phyloP scores from a whole-genome alignment of 345 rosid species.

The Durio zibethinus region DNA sequence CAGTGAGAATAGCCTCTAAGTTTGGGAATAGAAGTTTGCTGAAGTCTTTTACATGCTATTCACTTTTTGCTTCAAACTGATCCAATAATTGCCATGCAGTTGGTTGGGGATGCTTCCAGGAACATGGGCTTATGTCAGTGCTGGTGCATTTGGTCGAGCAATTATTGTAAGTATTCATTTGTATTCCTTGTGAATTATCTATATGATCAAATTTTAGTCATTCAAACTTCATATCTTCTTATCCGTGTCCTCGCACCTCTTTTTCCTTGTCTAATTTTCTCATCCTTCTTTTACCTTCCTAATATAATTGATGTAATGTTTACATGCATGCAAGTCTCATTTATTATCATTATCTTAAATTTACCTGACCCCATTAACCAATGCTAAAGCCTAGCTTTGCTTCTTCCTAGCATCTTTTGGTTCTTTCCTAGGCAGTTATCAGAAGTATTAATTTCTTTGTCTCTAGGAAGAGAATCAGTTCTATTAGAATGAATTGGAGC shows the following conservation, averaged over 20 bases:
- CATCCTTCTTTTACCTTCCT: neutral
- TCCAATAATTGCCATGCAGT: slow-evolving; percentile 41
- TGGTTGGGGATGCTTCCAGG: slow-evolving; percentile 99
- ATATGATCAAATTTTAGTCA: neutral
- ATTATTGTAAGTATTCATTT: slow-evolving; percentile 60
- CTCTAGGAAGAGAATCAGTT: neutral
- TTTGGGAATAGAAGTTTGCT: neutral
- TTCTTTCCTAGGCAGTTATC: neutral
- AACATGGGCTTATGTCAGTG: slow-evolving; percentile 97
- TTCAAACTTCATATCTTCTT: slow-evolving; percentile 1
- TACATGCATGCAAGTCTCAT: neutral
- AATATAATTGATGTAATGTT: neutral
- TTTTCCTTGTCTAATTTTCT: neutral
- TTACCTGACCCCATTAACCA: neutral
- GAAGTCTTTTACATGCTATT: neutral
- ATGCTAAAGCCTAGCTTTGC: neutral
- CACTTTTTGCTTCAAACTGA: slow-evolving; percentile 17
- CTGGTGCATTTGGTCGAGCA: slow-evolving; percentile 93
- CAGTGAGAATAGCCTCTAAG: neutral
- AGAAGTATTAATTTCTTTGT: neutral
- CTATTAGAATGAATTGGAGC: neutral
- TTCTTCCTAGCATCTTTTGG: neutral
- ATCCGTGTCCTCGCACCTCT: neutral
- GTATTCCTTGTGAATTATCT: neutral
- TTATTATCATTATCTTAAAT: neutral